A percentile compares a stretch with the other conserved stretches of the same genome.
Conservation (phyloP, 768 basidiomycete genomes). For the Suillus subalutaceus region DNA sequence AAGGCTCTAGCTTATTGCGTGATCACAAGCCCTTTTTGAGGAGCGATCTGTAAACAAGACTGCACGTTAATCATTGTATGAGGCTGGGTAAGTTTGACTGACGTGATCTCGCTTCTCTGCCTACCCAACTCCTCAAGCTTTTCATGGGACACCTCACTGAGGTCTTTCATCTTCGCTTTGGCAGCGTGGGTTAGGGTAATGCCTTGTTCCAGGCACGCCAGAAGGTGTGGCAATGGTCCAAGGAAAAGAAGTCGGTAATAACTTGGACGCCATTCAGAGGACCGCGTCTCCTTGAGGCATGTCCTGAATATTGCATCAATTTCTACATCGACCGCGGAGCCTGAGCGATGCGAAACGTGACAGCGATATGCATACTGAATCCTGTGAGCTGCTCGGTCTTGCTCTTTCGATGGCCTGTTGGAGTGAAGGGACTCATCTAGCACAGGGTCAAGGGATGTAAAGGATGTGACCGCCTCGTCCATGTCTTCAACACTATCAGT, state of each 20-base stretch:
- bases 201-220: constrained; percentile 42
- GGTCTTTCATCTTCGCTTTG: constrained; percentile 35
- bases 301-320: constrained; percentile 25
- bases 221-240: constrained; percentile 42
- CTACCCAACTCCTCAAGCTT: constrained; percentile 37
- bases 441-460: constrained; percentile 5
- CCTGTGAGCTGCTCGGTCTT: constrained; percentile 24
- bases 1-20: constrained; percentile 35
- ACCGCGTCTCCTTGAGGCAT: constrained; percentile 31
- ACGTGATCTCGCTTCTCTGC: constrained; percentile 37
- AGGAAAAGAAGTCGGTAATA: constrained; percentile 41
- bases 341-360: constrained; percentile 5
- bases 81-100: constrained; percentile 14
- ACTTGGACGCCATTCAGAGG: constrained; percentile 30
- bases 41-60: constrained; percentile 22
- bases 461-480: constrained; percentile 8
- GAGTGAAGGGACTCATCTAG: constrained; percentile 19
- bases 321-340: constrained; percentile 18
- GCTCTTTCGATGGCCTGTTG: constrained; percentile 26
- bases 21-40: constrained; percentile 30
- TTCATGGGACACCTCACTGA: constrained; percentile 32
- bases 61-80: background rate
- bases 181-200: constrained; percentile 24
- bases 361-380: constrained; percentile 25
- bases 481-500: constrained; percentile 10